Base-by-base conservation (phyloP, 73 alveolate species). In the Paramecium sonneborni region DNA sequence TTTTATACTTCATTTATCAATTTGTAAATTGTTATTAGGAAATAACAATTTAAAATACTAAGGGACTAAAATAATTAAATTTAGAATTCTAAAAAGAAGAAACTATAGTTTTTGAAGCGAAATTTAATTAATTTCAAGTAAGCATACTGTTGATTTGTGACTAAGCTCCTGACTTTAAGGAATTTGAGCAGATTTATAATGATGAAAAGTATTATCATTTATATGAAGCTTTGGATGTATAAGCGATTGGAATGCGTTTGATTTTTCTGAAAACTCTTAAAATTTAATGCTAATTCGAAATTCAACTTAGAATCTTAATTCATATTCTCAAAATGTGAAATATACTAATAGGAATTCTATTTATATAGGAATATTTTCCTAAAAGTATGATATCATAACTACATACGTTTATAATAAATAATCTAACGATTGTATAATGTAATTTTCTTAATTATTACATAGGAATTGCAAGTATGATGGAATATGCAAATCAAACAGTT, bases 241-340 rank as follows among this genome's bases (percentile, higher is more conserved):
- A 14, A 11, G 84, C 18, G 84, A 62, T 62, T 62, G 84, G 84
- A 62, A 62, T 11, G 39, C 84, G 6, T 62, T 62, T 62, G 84
- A 62, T 32, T 62, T 26, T 2, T 62, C 48, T 14, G 44, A 62
- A 30, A 7, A 3, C 12, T 26, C 44, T 24, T 62, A 62, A 62
- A 30, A 62, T 7, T 15, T 62, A 62, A 26, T 62, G 84, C 44
- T 62, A 7, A 62, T 62, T 30, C 0, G 44, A 32, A 62, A 62
- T 62, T 32, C 44, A 30, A 32, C 39, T 23, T 14, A 62, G 3
- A 62, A 62, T 62, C 6, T 30, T 24, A 62, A 26, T 15, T 62
- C 84, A 12, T 24, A 62, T 62, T n/a, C 84, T 30, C 12, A 26
- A 32, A 62, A 62, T 62, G 44, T 32, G 3, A 62, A 62, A 62